Evolutionary conservation across 2,329 filamentous ascomycete genomes (phyloP), one percentile per base, ranked within the genome.

Genomic region (Stachybotrys chartarum): DNA sequence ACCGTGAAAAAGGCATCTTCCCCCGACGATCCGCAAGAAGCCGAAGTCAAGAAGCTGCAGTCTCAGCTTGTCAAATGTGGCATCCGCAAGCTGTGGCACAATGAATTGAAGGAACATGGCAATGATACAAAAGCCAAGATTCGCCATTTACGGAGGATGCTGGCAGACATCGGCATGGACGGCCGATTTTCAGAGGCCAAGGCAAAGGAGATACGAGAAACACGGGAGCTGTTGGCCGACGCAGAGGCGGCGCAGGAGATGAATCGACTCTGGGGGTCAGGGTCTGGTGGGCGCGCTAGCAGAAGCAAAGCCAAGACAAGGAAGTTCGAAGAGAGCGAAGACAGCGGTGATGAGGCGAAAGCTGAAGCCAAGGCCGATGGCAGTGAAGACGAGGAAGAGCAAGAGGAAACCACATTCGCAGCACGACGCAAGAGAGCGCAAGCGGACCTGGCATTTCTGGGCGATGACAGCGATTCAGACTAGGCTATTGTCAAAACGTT

Each of bases 51-150:
- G 71, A 88, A 86, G 51, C 78, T 97, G 4, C 93, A 97, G 72
- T 83, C 85, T 8, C 91, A 93, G 71, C 81, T 99, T 7, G 74
- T 87, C 50, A 96, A 97, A 71, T 99, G 93, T 65, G 93, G 93
- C 32, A 84, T 97, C 55, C 87, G 91, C 54, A 97, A 97, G 68
- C 82, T 97, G 58, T 99, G 94, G 93, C 83, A 82, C 52, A 85
- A 87, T 59, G 91, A 97, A 71, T 79, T 99, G 31, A 90, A 90
- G 68, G 77, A 84, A 54, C 91, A 83, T 64, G 81, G 80, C 1
- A 82, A 86, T 55, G 88, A 92, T 30, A 68, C 80, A 5, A 87
- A 85, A 58, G 90, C 84, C 52, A 97, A 96, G 76, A 90, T 97
- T 58, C 79, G 79, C 53, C 90, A 97, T 67, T 78, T 99, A 7